Evolutionary conservation across 345 rosid species (phyloP), one percentile per base, ranked within the genome.

Genomic region (Noccaea caerulescens): DNA sequence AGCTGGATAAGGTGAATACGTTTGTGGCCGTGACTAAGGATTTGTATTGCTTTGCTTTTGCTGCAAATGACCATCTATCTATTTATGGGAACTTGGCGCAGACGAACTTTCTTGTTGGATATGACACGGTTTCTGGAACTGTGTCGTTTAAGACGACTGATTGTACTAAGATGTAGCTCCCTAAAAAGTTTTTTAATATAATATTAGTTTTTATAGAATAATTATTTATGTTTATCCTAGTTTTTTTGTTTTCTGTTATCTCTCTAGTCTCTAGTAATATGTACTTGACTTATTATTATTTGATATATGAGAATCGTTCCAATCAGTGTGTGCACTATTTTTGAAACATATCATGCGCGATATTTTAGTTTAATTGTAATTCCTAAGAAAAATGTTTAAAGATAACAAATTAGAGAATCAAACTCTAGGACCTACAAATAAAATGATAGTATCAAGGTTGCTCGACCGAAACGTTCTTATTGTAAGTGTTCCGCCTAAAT

Each of bases 71-170:
- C 0, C 11, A 3, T 2, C 3, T 41, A 1, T 44, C 83, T 0
- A 80, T 85, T 30, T 82, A 52, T 42, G 84, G 85, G 0, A 87
- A 89, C 67, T 50, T 79, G 50, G 75, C 80, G 0, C 89, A 85
- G 62, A 50, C 46, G 58, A 78, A 86, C 36, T 81, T 79, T 69
- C 68, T 80, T 69, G 62, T 87, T 2, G 87, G 83, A 8, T 89
- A 81, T 67, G 82, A 89, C 13, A 11, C 45, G 4, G 60, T 46
- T 32, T 7, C 18, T 14, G n/a, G 43, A 47, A 75, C 67, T 0
- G 59, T 87, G 37, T 85, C 88, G 0, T 81, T 88, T 39, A 80
- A 81, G 73, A 79, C 37, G 8, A 58, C 83, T 7, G 83, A 86
- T 32, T 86, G 87, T 58, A 18, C 34, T 4, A 6, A 34, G 0